Evolutionary conservation across 2,329 filamentous ascomycete genomes (phyloP).

Genomic region (Neobulgaria alba): DNA sequence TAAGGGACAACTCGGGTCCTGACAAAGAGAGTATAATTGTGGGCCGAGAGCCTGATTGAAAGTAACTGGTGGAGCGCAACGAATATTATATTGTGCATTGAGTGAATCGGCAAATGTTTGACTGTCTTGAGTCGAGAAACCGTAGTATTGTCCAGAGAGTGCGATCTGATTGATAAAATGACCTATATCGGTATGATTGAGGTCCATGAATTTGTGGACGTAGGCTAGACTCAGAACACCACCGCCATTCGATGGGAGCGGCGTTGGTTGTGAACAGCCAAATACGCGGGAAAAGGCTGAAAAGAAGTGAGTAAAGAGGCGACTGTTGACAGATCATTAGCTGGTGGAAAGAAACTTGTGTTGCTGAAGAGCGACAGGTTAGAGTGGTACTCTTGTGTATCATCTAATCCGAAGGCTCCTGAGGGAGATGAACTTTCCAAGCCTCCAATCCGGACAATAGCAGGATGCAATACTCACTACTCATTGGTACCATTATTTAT

Average conservation of each 20-base stretch:
- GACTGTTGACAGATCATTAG: constrained; percentile 12
- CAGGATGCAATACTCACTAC: constrained; percentile 16
- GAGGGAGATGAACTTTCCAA: too few species aligned
- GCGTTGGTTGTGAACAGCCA: constrained; percentile 19
- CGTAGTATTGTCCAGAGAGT: constrained; percentile 19
- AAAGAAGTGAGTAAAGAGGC: constrained; percentile 27
- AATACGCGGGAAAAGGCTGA: constrained; percentile 25
- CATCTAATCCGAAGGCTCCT: too few species aligned
- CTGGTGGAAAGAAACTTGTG: too few species aligned
- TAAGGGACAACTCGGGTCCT: constrained; percentile 23
- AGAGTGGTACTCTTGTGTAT: too few species aligned
- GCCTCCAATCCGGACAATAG: too few species aligned
- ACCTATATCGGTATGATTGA: constrained; percentile 25
- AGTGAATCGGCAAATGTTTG: constrained; percentile 17
- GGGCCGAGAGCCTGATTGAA: constrained; percentile 7
- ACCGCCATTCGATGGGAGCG: constrained; percentile 13
- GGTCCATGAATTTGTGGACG: constrained; percentile 30
- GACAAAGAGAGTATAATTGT: constrained; percentile 26
- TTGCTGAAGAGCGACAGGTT: too few species aligned
- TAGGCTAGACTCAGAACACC: constrained; percentile 22
- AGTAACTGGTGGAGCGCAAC: constrained; percentile 20
- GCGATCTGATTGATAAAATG: constrained; percentile 29
- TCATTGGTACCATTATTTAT: constrained; percentile 25
- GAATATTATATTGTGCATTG: constrained; percentile 26
- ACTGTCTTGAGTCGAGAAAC: constrained; percentile 25